Conservation (phyloP, 441 rosid genomes). For the Adansonia rubrostipa region DNA sequence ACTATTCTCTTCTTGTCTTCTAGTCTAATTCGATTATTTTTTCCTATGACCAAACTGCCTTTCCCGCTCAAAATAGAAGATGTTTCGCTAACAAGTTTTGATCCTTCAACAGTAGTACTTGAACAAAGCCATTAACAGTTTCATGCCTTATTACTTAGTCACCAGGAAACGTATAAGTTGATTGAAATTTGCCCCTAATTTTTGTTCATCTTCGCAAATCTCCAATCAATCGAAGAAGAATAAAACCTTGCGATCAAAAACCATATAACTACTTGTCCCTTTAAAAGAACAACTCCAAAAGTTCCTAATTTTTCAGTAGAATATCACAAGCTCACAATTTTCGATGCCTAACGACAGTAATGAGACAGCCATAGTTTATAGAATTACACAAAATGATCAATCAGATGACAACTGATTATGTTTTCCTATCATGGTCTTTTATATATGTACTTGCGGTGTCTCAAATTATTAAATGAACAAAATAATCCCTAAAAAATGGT, state of each 20-base stretch:
- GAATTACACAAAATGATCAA: neutral
- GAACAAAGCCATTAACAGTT: constrained; percentile 19
- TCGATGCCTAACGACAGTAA: neutral
- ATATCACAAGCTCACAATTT: neutral
- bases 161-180: neutral
- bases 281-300: neutral
- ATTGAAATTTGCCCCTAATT: neutral
- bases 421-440: neutral
- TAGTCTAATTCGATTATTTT: constrained; percentile 14
- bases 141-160: constrained; percentile 15
- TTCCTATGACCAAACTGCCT: constrained; percentile 10
- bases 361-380: neutral
- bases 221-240: constrained; percentile 7
- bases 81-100: constrained; percentile 13
- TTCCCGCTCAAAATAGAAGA: constrained; percentile 13
- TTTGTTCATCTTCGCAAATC: neutral
- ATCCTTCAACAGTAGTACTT: constrained; percentile 22
- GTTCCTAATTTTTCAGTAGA: neutral
- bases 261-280: neutral
- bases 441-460: neutral
- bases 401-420: neutral
- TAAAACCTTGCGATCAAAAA: neutral
- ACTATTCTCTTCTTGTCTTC: constrained; percentile 6
- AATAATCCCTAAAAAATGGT: neutral
- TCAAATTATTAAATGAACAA: neutral